Evolutionary conservation across 164 flowering plant species (phyloP).

Genomic region (Annona squamosa): DNA sequence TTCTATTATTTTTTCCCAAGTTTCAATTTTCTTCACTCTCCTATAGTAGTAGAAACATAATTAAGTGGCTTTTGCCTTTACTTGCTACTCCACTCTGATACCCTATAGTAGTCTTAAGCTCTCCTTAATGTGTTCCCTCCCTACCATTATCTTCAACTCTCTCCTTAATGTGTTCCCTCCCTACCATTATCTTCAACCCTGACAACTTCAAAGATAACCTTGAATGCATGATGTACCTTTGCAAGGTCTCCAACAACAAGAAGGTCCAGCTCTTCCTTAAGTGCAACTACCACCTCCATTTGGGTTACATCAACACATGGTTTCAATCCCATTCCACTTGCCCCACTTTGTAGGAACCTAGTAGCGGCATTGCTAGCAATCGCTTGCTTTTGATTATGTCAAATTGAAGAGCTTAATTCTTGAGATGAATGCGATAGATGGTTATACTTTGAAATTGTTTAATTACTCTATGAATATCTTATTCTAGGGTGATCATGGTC

Average conservation of each 20-base stretch:
- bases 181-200: slow-evolving; percentile 23
- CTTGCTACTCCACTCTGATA: slow-evolving; percentile 20
- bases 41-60: slow-evolving; percentile 28
- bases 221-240: slow-evolving; percentile 55
- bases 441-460: background rate
- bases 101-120: slow-evolving; percentile 6
- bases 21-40: background rate
- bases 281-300: slow-evolving; percentile 59
- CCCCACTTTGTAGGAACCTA: slow-evolving; percentile 40
- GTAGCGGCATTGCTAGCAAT: slow-evolving; percentile 10
- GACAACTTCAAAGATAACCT: slow-evolving; percentile 30
- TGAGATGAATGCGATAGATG: background rate
- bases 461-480: slow-evolving; percentile 10
- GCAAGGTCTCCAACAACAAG: slow-evolving; percentile 42
- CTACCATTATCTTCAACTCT: slow-evolving; percentile 23
- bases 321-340: slow-evolving; percentile 62
- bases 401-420: background rate
- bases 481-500: slow-evolving; percentile 9
- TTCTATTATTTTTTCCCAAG: no score
- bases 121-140: slow-evolving; percentile 10
- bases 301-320: slow-evolving; percentile 74
- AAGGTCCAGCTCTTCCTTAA: slow-evolving; percentile 42
- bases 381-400: background rate
- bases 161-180: slow-evolving; percentile 10
- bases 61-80: slow-evolving; percentile 35